Evolutionary conservation across 371 early-diverging fungal genomes (phyloP).

Genomic region (Apophysomyces variabilis): DNA sequence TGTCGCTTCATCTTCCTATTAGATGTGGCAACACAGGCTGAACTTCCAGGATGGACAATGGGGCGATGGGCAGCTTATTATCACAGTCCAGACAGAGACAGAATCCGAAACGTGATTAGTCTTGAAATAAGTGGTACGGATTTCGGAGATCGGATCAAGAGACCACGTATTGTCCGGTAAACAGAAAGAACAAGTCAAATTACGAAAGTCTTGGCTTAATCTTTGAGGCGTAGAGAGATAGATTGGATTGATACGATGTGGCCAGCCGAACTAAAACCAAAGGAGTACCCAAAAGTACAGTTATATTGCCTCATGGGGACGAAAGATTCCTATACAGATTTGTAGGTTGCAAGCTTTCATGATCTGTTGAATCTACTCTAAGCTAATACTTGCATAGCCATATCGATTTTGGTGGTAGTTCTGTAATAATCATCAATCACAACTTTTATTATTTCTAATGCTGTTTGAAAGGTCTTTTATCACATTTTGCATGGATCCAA

Average conservation of each 20-base stretch:
- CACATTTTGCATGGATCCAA: conserved; percentile 86
- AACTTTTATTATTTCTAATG: conserved; percentile 12
- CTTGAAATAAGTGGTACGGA: conserved; percentile 81
- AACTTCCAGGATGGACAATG: conserved; percentile 77
- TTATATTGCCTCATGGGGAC: conserved; percentile 93
- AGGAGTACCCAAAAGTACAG: conserved; percentile 84
- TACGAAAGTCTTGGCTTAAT: no score
- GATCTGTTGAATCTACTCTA: background rate
- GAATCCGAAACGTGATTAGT: conserved; percentile 87
- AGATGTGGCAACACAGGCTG: conserved; percentile 87
- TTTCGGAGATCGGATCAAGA: conserved; percentile 64
- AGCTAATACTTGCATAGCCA: conserved; percentile 49
- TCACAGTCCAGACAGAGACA: conserved; percentile 59
- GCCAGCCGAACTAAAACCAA: conserved; percentile 65
- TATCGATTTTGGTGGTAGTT: conserved; percentile 92
- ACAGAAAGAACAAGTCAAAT: no score
- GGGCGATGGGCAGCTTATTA: conserved; percentile 85
- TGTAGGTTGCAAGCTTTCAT: conserved; percentile 54
- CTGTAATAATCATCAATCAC: conserved; percentile 55
- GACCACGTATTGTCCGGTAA: conserved; percentile 80
- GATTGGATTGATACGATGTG: conserved; percentile 89
- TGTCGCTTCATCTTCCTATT: conserved; percentile 8
- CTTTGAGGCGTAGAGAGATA: conserved; percentile 57
- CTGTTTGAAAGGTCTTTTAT: conserved; percentile 71
- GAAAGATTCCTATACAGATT: conserved; percentile 87